phyloP scores from a whole-genome alignment of 148 eudicot species.

The Arbutus unedo region DNA sequence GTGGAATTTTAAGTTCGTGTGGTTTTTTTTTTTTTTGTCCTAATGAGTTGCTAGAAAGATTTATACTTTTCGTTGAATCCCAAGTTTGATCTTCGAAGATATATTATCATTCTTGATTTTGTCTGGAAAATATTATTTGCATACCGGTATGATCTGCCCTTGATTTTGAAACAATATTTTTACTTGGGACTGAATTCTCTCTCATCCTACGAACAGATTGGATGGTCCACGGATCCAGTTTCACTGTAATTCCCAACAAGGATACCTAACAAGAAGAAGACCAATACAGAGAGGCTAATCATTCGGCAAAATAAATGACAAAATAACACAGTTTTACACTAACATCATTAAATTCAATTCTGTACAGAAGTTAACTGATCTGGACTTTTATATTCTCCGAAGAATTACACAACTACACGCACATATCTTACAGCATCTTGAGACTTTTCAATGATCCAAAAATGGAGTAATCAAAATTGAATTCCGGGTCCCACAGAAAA shows the following conservation, averaged over 20 bases:
- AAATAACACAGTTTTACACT: neutral
- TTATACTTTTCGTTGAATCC: neutral
- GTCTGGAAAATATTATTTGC: neutral
- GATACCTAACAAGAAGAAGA: neutral
- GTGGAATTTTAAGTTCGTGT: too few relatives aligned
- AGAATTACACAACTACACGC: conserved; percentile 14
- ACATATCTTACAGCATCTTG: neutral
- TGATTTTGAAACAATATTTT: neutral
- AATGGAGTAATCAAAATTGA: neutral
- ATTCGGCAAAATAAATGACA: neutral
- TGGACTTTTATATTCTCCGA: neutral
- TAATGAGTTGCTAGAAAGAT: neutral
- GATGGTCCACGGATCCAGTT: too few relatives aligned
- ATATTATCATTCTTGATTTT: neutral
- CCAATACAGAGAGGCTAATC: neutral
- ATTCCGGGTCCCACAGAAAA: neutral
- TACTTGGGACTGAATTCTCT: too few relatives aligned
- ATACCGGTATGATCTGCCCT: neutral
- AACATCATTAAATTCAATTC: neutral
- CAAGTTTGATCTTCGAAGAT: neutral
- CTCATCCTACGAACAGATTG: too few relatives aligned
- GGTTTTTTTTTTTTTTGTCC: neutral
- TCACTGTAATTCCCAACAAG: neutral
- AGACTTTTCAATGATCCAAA: neutral
- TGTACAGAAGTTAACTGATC: neutral